A percentile compares a stretch with the other conserved stretches of the same genome.
These are phyloP conservation scores for Bondarzewia mesenterica DNA, from an alignment of 1,284 basidiomycete species.

Conservation along the genomic window DNA sequence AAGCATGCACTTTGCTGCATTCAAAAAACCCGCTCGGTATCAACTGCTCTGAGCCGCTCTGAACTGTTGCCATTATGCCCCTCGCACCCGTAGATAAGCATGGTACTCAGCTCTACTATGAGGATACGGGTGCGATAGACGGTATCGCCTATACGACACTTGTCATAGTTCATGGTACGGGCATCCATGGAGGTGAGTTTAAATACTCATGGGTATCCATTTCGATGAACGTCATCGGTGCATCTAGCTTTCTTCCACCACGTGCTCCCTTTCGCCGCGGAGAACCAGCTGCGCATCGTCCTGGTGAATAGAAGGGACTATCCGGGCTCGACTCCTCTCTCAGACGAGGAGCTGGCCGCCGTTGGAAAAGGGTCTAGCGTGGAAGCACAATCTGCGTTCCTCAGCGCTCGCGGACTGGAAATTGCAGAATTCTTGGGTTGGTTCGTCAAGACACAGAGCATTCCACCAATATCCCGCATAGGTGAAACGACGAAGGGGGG, in stretches of 20 bases:
- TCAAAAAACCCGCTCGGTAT: too few relatives aligned
- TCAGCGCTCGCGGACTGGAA: constrained; percentile 8
- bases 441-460: constrained; percentile 8
- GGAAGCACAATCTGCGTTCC: constrained; percentile 1
- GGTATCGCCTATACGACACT: constrained; percentile 13
- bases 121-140: constrained; percentile 12
- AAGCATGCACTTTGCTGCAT: too few relatives aligned
- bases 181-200: constrained; percentile 13
- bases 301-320: constrained; percentile 17
- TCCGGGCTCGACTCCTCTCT: constrained; percentile 15
- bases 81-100: constrained; percentile 10
- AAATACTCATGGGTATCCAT: too few relatives aligned
- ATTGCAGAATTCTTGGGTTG: constrained; percentile 12
- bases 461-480: constrained; percentile 3
- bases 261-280: constrained; percentile 12
- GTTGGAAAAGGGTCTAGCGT: neutral
- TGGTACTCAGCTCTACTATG: constrained; percentile 14
- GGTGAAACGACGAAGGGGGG: neutral
- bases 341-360: constrained; percentile 10
- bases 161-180: constrained; percentile 16
- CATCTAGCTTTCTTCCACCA: constrained; percentile 14
- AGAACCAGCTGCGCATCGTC: constrained; percentile 14
- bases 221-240: too few relatives aligned
- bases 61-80: constrained; percentile 15
- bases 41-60: too few relatives aligned